Percentiles rank a stretch among this genome's conserved stretches.
These are phyloP conservation scores for Physcomitrium patens DNA, from an alignment of 225 moss, liverwort and hornwort species.

Conservation along the genomic window DNA sequence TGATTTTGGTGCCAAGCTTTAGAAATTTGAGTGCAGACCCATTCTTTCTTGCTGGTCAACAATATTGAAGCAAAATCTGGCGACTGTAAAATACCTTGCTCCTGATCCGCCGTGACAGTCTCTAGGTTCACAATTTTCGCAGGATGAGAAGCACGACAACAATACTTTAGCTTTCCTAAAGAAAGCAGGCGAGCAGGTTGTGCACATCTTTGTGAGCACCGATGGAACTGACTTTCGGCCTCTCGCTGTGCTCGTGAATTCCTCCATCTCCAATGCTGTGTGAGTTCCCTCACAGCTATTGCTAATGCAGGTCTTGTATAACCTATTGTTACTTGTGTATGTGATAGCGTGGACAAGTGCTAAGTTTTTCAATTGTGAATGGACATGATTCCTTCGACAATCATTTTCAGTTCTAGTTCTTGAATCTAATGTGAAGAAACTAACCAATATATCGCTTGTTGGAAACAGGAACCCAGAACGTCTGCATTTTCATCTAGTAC, in stretches of 20 bases:
- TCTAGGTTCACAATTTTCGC: constrained; percentile 15
- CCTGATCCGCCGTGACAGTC: constrained; percentile 22
- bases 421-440: constrained; percentile 18
- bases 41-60: not conserved
- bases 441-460: constrained; percentile 26
- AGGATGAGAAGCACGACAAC: constrained; percentile 61
- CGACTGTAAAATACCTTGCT: not conserved
- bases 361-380: not conserved
- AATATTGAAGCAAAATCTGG: not conserved
- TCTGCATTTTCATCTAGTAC: constrained; percentile 77
- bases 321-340: not conserved
- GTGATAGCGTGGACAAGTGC: constrained; percentile 3
- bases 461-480: constrained; percentile 77
- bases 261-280: constrained; percentile 75
- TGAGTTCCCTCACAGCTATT: constrained; percentile 29
- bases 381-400: not conserved
- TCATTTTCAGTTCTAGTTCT: not conserved
- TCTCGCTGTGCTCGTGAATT: constrained; percentile 84
- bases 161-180: constrained; percentile 46
- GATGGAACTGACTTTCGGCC: constrained; percentile 78
- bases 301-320: not conserved
- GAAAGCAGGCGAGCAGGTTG: constrained; percentile 49
- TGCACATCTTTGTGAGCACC: constrained; percentile 70
- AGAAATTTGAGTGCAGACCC: not conserved
- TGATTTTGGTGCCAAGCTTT: not conserved